Evolutionary conservation across 768 basidiomycete genomes (phyloP).

Genomic region (Mycena amicta): DNA sequence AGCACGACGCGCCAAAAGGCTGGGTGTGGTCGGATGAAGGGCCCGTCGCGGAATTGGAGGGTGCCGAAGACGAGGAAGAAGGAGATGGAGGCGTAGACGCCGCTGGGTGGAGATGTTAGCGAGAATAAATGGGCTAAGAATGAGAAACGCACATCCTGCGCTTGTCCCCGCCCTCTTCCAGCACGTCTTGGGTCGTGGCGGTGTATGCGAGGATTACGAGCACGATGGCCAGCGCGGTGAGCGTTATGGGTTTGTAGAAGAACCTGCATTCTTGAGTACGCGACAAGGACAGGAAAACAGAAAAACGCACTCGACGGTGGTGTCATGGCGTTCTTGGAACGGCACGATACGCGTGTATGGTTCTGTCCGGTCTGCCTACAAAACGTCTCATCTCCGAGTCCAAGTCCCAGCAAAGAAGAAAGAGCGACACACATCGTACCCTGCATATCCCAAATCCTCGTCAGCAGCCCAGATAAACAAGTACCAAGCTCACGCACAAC

Average conservation of each 20-base stretch:
- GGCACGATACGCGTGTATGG: slow-evolving; percentile 81
- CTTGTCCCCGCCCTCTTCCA: slow-evolving; percentile 83
- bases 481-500: slow-evolving; percentile 58
- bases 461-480: slow-evolving; percentile 19
- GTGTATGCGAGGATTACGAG: slow-evolving; percentile 76
- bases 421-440: slow-evolving; percentile 77
- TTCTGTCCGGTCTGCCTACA: slow-evolving; percentile 80
- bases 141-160: slow-evolving; percentile 63
- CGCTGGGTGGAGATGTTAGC: too few species aligned
- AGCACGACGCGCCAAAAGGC: slow-evolving; percentile 83
- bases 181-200: slow-evolving; percentile 81
- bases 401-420: neutral
- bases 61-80: slow-evolving; percentile 82
- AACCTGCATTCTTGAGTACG: slow-evolving; percentile 50
- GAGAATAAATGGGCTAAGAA: too few species aligned
- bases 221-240: slow-evolving; percentile 70
- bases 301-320: slow-evolving; percentile 72
- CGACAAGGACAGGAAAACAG: neutral
- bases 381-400: neutral
- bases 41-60: slow-evolving; percentile 89
- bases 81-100: slow-evolving; percentile 72
- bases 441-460: slow-evolving; percentile 41
- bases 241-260: slow-evolving; percentile 83
- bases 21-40: slow-evolving; percentile 86
- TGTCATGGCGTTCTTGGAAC: slow-evolving; percentile 83